A percentile compares a stretch with the other conserved stretches of the same genome.
phyloP scores from a whole-genome alignment of 2,329 filamentous ascomycete genomes.

The Hypoxylon sp. region DNA sequence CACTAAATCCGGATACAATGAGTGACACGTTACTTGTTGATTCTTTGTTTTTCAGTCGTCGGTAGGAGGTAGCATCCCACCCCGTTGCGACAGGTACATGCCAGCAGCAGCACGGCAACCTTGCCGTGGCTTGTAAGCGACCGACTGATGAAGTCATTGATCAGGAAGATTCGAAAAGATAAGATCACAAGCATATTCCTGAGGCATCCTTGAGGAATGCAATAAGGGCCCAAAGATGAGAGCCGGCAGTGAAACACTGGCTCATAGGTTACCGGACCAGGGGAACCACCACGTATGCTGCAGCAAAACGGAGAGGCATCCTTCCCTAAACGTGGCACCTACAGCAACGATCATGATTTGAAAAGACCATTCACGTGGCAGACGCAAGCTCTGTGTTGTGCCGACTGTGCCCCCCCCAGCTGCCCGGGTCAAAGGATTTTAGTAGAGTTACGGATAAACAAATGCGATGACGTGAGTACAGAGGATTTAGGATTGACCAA shows the following conservation, averaged over 20 bases:
- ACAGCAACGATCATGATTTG: neutral
- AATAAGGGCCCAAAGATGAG: neutral
- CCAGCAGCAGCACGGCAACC: no score
- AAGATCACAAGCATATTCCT: conserved; percentile 21
- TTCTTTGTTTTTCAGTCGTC: no score
- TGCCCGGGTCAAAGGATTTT: no score
- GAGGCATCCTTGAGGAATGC: conserved; percentile 38
- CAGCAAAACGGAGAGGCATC: conserved; percentile 20
- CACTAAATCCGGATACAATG: no score
- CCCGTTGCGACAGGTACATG: no score
- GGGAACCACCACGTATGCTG: conserved; percentile 12
- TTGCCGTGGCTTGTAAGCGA: conserved; percentile 4
- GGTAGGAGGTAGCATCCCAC: no score
- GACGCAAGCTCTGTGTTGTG: neutral
- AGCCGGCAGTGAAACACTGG: neutral
- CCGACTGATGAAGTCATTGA: conserved; percentile 24
- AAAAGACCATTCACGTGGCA: neutral
- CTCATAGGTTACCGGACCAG: conserved; percentile 3
- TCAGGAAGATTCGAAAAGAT: neutral
- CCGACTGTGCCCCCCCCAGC: no score
- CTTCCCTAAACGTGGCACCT: conserved; percentile 11
- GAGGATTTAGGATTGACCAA: no score
- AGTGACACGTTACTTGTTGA: no score
- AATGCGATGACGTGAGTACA: no score
- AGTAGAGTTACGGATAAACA: no score